phyloP scores from a whole-genome alignment of 371 early-diverging fungal species.

The Entomophthora muscae region DNA sequence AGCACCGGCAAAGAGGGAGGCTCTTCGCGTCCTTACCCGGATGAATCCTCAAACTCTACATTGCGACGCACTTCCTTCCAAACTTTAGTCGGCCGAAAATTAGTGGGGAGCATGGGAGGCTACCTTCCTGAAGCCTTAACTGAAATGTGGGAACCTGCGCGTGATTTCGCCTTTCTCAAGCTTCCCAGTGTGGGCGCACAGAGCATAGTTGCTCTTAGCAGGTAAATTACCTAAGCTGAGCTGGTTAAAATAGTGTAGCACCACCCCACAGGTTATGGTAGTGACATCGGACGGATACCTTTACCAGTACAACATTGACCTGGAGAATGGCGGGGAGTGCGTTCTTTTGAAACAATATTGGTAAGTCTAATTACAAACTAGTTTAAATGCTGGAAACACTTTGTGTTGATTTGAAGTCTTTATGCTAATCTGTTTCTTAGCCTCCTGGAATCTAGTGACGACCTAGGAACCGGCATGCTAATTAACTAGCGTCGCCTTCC shows the following conservation, averaged over 20 bases:
- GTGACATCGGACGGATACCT: slow-evolving; percentile 81
- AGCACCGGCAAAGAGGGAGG: neutral
- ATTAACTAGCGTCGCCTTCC: neutral
- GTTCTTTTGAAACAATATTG: slow-evolving; percentile 59
- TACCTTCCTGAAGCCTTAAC: slow-evolving; percentile 72
- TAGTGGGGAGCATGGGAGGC: slow-evolving; percentile 62
- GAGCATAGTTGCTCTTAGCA: slow-evolving; percentile 64
- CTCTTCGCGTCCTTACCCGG: neutral
- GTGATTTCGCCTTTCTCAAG: slow-evolving; percentile 86
- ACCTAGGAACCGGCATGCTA: neutral
- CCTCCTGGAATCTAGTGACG: slow-evolving; percentile 7
- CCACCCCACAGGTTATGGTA: slow-evolving; percentile 71
- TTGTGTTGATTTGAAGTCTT: no score
- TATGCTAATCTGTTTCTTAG: neutral
- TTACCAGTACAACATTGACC: slow-evolving; percentile 76
- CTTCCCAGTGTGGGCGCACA: slow-evolving; percentile 63
- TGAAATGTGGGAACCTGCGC: slow-evolving; percentile 85
- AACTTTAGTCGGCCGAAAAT: slow-evolving; percentile 19
- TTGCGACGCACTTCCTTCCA: slow-evolving; percentile 38
- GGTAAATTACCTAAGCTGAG: slow-evolving; percentile 17
- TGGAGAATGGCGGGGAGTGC: slow-evolving; percentile 84
- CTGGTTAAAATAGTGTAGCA: slow-evolving; percentile 17
- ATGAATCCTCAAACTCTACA: slow-evolving; percentile 17
- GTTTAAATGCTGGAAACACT: no score
- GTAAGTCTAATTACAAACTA: slow-evolving; percentile 12